phyloP scores from a whole-genome alignment of 2,329 filamentous ascomycete species.

The Aureobasidium sp. region DNA sequence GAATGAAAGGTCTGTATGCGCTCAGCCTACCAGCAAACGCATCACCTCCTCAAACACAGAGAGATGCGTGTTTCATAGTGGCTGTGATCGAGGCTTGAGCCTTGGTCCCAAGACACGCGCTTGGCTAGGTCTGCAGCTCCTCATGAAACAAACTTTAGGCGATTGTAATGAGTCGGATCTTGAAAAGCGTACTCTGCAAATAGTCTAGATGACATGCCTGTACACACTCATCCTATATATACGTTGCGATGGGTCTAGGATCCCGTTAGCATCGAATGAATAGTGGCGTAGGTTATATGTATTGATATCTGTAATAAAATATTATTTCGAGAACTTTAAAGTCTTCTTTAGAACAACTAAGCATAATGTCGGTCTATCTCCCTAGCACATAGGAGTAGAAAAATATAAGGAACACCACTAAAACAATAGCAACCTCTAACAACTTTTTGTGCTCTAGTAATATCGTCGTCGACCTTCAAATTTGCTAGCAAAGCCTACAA shows the following conservation, averaged over 20 bases:
- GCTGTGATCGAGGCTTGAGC: neutral
- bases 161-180: neutral
- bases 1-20: neutral
- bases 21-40: neutral
- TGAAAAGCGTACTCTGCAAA: neutral
- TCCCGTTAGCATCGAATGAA: too few species aligned
- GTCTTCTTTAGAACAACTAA: too few species aligned
- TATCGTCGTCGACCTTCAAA: neutral
- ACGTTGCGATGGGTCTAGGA: neutral
- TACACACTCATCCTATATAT: neutral
- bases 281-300: too few species aligned
- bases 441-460: neutral
- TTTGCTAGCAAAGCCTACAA: neutral
- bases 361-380: too few species aligned
- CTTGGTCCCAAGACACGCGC: constrained; percentile 6
- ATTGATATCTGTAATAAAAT: too few species aligned
- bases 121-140: neutral
- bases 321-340: too few species aligned
- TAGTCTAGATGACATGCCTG: neutral
- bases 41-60: neutral
- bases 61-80: constrained; percentile 2
- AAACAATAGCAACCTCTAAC: neutral
- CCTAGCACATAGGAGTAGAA: neutral
- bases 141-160: neutral
- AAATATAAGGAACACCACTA: neutral